Conservation (phyloP, 2,329 filamentous ascomycete species). For the Endoconidiophora laricicola region DNA sequence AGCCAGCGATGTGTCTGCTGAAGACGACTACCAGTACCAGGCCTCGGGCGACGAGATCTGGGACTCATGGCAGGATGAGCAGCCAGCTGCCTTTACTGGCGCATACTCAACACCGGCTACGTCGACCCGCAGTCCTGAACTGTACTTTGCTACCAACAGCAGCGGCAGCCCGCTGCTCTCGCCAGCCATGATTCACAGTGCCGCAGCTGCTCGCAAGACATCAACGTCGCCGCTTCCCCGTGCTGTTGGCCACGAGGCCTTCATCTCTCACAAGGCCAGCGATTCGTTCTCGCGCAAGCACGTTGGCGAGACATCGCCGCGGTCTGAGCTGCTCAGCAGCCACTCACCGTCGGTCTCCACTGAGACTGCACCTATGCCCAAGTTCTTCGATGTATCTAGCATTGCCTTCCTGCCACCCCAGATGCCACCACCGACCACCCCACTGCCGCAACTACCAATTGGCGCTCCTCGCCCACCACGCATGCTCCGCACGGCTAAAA, state of each 20-base stretch:
- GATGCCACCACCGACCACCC: constrained; percentile 5
- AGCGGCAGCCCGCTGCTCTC: constrained; percentile 4
- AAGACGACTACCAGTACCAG: constrained; percentile 35
- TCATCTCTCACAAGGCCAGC: constrained; percentile 12
- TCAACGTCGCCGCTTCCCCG: constrained; percentile 3
- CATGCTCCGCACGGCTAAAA: constrained; percentile 9
- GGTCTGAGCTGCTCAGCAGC: not conserved
- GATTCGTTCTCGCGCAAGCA: constrained; percentile 10
- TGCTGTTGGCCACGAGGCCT: constrained; percentile 10
- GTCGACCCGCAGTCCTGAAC: constrained; percentile 1
- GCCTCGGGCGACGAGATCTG: constrained; percentile 29
- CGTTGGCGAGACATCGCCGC: not conserved
- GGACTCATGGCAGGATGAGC: constrained; percentile 31
- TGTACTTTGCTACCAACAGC: constrained; percentile 3
- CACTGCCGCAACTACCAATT: not conserved
- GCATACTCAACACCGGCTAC: constrained; percentile 12
- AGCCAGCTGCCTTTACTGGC: not conserved
- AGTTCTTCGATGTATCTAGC: not conserved
- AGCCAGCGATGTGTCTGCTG: constrained; percentile 31
- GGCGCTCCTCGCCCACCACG: not conserved
- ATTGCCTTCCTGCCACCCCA: constrained; percentile 6
- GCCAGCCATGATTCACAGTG: not conserved
- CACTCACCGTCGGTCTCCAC: not conserved
- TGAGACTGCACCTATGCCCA: not conserved
- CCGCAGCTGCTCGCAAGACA: constrained; percentile 2